Evolutionary conservation across 805 yeast species (phyloP).

Genomic region (Monosporozyma siamensis): DNA sequence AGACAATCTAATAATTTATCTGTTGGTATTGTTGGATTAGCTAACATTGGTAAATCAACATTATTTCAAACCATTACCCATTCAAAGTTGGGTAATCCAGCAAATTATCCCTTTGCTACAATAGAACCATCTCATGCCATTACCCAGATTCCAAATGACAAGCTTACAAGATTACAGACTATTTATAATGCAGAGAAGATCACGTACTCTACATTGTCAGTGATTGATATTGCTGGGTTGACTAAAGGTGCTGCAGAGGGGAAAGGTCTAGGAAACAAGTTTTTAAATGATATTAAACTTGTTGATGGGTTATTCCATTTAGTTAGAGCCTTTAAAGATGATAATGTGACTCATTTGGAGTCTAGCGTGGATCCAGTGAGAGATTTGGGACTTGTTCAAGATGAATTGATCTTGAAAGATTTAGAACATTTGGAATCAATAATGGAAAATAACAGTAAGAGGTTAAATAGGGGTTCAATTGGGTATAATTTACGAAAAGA

Average conservation of each 20-base stretch:
- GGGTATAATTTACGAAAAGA: neutral
- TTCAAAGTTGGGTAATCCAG: conserved; percentile 91
- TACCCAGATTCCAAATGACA: conserved; percentile 58
- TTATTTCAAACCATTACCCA: conserved; percentile 95
- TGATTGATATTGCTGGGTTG: conserved; percentile 75
- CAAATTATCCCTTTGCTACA: conserved; percentile 96
- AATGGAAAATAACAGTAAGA: conserved; percentile 32
- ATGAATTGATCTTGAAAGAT: conserved; percentile 71
- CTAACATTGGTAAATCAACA: conserved; percentile 92
- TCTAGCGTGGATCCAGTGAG: conserved; percentile 63
- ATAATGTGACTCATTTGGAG: conserved; percentile 69
- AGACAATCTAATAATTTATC: conserved; percentile 63
- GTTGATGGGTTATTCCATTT: conserved; percentile 79
- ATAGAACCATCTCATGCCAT: conserved; percentile 69
- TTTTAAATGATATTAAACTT: conserved; percentile 65
- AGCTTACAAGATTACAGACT: conserved; percentile 45
- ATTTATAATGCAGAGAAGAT: conserved; percentile 53
- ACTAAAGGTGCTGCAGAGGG: conserved; percentile 78
- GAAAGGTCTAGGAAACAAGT: conserved; percentile 76
- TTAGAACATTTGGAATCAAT: conserved; percentile 56
- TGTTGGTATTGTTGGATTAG: conserved; percentile 92
- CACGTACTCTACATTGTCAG: conserved; percentile 59
- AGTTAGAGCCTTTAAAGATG: conserved; percentile 65
- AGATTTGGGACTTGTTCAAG: conserved; percentile 65
- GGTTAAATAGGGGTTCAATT: conserved; percentile 33